These are phyloP conservation scores for Mycena epipterygia DNA, from an alignment of 768 basidiomycete genomes.

Conservation along the genomic window DNA sequence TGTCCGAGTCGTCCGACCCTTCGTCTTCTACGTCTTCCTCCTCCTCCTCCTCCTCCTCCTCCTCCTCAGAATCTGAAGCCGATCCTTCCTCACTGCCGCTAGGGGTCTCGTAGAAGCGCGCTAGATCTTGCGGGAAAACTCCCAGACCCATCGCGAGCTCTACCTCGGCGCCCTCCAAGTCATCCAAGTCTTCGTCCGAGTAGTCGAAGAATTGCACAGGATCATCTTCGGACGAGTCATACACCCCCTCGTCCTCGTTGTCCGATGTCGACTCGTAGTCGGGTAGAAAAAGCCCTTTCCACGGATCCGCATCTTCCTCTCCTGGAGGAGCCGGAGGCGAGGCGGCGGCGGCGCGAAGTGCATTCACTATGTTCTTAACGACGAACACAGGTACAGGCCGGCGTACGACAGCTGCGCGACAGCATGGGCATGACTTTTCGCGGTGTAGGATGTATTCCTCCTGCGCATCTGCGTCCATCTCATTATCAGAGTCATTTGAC, in stretches of 20 bases:
- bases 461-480: constrained; percentile 52
- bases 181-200: constrained; percentile 52
- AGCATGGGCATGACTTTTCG: constrained; percentile 80
- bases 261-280: constrained; percentile 55
- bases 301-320: constrained; percentile 66
- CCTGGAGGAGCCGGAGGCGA: constrained; percentile 47
- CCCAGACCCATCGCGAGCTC: constrained; percentile 26
- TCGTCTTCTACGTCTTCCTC: constrained; percentile 23
- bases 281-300: constrained; percentile 76
- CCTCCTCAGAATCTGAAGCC: constrained; percentile 23
- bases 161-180: constrained; percentile 47
- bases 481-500: constrained; percentile 52
- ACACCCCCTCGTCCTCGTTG: constrained; percentile 47
- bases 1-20: constrained; percentile 34
- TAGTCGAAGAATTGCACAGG: constrained; percentile 48
- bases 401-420: constrained; percentile 67
- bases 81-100: constrained; percentile 35
- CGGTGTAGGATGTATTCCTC: constrained; percentile 67
- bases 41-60: constrained; percentile 43
- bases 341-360: constrained; percentile 48
- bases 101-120: constrained; percentile 25
- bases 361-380: constrained; percentile 69
- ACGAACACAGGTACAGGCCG: constrained; percentile 80
- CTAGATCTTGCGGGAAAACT: constrained; percentile 1
- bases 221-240: constrained; percentile 51